Evolutionary conservation across 495 filamentous ascomycete species (phyloP), one percentile per base, ranked within the genome.

Genomic region (Endocarpon pusillum): DNA sequence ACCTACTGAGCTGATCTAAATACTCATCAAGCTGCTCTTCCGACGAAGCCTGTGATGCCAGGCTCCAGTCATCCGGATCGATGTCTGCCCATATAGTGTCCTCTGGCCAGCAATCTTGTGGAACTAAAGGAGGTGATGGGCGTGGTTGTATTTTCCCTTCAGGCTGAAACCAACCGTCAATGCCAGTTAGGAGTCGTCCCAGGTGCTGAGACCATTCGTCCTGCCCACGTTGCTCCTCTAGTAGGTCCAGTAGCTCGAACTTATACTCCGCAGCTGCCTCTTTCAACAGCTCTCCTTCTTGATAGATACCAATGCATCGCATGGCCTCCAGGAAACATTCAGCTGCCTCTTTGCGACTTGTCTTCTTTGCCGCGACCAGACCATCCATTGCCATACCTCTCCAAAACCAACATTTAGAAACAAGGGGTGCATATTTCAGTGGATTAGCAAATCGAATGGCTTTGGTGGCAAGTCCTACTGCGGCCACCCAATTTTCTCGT

Each of bases 371-470:
- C 17, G 42, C 44, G 7, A 49, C 33, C 4, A 36, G 37, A 3
- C 46, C 46, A 12, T 39, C n/a, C n/a, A n/a, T n/a, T n/a, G n/a
- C n/a, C n/a, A n/a, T n/a, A n/a, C n/a, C n/a, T n/a, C n/a, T 17
- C 46, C 46, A 49, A 32, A 39, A 49, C 8, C 34, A 12, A 17
- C 46, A 48, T 12, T 21, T 42, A 9, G 37, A 36, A 18, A 32
- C n/a, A 4, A 35, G n/a, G 1, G 33, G n/a, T 7, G 30, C 27
- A 1, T 40, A 14, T 1, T n/a, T 5, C 12, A 27, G 32, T 15
- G 5, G 5, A 9, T 23, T 14, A 5, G 44, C 41, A 11, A 34
- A 2, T 10, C 31, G 2, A 6, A 41, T 15, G 18, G 44, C 41
- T 10, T 35, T 0, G 7, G 26, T 17, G 30, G 24, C 35, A 7